phyloP scores from a whole-genome alignment of 2,329 filamentous ascomycete genomes.

The Aspergillus glaucus region DNA sequence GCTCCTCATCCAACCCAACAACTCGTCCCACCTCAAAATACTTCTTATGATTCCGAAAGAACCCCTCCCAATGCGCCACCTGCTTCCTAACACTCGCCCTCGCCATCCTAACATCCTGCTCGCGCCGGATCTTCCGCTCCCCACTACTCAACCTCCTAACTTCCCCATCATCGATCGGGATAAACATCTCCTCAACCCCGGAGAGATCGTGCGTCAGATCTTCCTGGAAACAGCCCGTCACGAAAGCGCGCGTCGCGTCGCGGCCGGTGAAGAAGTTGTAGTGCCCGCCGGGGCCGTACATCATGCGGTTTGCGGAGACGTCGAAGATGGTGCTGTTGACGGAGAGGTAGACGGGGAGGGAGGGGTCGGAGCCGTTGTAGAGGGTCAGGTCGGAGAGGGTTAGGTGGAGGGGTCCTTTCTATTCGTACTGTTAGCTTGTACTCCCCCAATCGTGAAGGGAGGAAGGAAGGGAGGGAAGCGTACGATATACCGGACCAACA shows the following conservation, averaged over 20 bases:
- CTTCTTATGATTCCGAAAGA: slow-evolving; percentile 73
- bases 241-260: slow-evolving; percentile 81
- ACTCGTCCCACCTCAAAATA: slow-evolving; percentile 77
- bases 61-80: slow-evolving; percentile 73
- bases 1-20: slow-evolving; percentile 36
- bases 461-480: neutral
- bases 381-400: slow-evolving; percentile 66
- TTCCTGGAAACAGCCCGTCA: slow-evolving; percentile 86
- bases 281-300: slow-evolving; percentile 74
- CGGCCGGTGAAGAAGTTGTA: slow-evolving; percentile 83
- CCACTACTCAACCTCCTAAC: slow-evolving; percentile 26
- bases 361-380: slow-evolving; percentile 71
- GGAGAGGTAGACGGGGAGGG: slow-evolving; percentile 79
- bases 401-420: slow-evolving; percentile 58
- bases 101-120: slow-evolving; percentile 61
- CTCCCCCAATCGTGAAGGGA: neutral
- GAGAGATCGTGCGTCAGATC: slow-evolving; percentile 79
- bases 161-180: slow-evolving; percentile 58
- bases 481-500: slow-evolving; percentile 58
- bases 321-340: slow-evolving; percentile 66
- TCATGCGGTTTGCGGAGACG: slow-evolving; percentile 49
- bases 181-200: slow-evolving; percentile 80
- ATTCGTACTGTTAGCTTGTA: slow-evolving; percentile 5
- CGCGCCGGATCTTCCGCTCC: slow-evolving; percentile 49
- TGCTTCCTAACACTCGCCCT: slow-evolving; percentile 58